These are phyloP conservation scores for Athelia psychrophila DNA, from an alignment of 1,284 basidiomycete genomes.

Conservation along the genomic window DNA sequence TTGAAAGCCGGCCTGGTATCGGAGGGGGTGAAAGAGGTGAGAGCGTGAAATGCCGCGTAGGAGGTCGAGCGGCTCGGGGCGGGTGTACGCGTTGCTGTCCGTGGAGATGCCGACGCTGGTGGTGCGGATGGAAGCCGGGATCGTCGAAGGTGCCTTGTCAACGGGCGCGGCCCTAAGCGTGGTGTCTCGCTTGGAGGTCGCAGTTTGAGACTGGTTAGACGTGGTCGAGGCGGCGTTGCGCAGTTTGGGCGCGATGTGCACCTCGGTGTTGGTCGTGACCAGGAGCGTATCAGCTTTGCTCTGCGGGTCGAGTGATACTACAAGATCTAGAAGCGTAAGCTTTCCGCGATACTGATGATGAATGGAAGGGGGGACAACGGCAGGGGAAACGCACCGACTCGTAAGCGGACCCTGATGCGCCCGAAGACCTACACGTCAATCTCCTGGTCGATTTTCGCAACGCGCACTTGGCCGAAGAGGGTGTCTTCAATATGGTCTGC, in stretches of 20 bases:
- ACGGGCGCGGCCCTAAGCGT: constrained; percentile 11
- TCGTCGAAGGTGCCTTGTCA: constrained; percentile 16
- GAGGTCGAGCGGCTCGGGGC: constrained; percentile 44
- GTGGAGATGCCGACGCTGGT: constrained; percentile 14
- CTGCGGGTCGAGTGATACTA: constrained; percentile 59
- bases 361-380: constrained; percentile 2
- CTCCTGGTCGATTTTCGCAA: constrained; percentile 80
- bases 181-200: constrained; percentile 6
- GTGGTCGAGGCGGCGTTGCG: constrained; percentile 6
- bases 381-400: constrained; percentile 63
- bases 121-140: constrained; percentile 43
- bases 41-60: constrained; percentile 34
- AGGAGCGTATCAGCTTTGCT: constrained; percentile 56
- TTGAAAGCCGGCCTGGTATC: not conserved
- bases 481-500: constrained; percentile 89
- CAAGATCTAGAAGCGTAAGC: constrained; percentile 6
- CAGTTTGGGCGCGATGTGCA: constrained; percentile 86
- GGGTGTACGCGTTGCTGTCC: constrained; percentile 22
- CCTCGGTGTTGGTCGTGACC: constrained; percentile 87
- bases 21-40: constrained; percentile 12
- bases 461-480: constrained; percentile 88
- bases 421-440: constrained; percentile 93
- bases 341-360: too few species aligned
- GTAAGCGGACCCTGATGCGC: constrained; percentile 80
- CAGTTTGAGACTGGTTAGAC: constrained; percentile 6